These are phyloP conservation scores for Fusarium domesticum DNA, from an alignment of 2,329 filamentous ascomycete species.

Conservation along the genomic window DNA sequence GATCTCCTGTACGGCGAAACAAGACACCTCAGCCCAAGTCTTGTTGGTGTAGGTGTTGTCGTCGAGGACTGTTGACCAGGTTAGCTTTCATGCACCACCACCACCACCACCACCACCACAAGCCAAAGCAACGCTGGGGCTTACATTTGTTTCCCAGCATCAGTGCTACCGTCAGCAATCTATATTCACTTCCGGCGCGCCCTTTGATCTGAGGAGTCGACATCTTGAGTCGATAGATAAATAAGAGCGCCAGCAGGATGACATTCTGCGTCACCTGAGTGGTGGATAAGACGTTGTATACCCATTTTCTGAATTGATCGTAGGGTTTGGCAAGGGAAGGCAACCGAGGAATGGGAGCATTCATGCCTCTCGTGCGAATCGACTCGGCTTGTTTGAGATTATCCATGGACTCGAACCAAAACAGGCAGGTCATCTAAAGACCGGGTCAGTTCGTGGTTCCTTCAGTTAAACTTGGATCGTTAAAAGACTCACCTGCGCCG, in stretches of 20 bases:
- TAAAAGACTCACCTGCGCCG: constrained; percentile 66
- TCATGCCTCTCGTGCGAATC: constrained; percentile 42
- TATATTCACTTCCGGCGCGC: constrained; percentile 88
- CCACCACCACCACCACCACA: background rate
- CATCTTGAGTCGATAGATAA: constrained; percentile 90
- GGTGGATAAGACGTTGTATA: constrained; percentile 82
- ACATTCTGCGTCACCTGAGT: constrained; percentile 97
- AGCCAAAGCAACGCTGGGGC: too few species aligned
- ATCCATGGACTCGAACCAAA: constrained; percentile 93
- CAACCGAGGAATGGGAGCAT: constrained; percentile 49
- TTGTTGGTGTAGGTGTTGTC: constrained; percentile 99
- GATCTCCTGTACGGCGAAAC: constrained; percentile 89
- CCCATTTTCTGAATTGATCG: constrained; percentile 87
- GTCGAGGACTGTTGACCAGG: constrained; percentile 65
- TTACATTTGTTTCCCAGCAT: constrained; percentile 98
- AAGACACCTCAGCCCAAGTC: constrained; percentile 97
- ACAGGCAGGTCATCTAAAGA: constrained; percentile 85
- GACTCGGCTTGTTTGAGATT: constrained; percentile 73
- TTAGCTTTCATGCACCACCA: constrained; percentile 18
- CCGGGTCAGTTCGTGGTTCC: constrained; percentile 7
- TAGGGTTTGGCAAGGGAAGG: constrained; percentile 71
- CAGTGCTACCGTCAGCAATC: constrained; percentile 86
- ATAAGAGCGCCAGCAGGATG: constrained; percentile 81
- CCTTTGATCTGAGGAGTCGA: constrained; percentile 87
- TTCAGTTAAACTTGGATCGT: background rate